Evolutionary conservation across 1,139 yeast species (phyloP), one percentile per base, ranked within the genome.

Genomic region (Dujonia santamariae): DNA sequence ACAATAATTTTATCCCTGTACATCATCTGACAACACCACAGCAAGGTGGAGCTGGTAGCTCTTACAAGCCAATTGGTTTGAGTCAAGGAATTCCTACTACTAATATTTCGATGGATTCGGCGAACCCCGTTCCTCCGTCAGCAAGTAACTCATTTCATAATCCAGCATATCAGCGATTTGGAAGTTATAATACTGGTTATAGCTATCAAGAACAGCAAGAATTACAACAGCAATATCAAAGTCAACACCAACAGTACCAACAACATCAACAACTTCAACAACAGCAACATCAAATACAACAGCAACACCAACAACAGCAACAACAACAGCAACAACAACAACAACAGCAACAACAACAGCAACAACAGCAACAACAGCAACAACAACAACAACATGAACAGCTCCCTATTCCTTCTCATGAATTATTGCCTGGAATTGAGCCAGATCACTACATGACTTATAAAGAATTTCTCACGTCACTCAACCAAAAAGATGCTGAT

Each of bases 371-470:
- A 26, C 35, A 20, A 27, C 39, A 16, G 37, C 15, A 31, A 12
- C 14, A 9, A 7, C 24, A n/a, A n/a, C 39, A 37, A 13, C 32
- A 36, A 11, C 37, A 35, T 17, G 34, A 32, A 12, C 32, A 36
- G n/a, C 17, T 15, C 3, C 20, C 23, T 8, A 25, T 24, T 17
- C 35, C 39, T 7, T n/a, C n/a, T n/a, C n/a, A n/a, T n/a, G n/a
- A n/a, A n/a, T n/a, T n/a, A n/a, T n/a, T n/a, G n/a, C n/a, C n/a
- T n/a, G n/a, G n/a, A n/a, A n/a, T 51, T 9, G 67, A 61, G 35
- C 70, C 74, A 2, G 75, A 68, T 38, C 72, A 67, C 43, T 68
- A 68, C 41, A 66, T 67, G 72, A 53, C 72, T 9, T 69, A 69
- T 43, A 52, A 52, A 18, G 75, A 69, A 41, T 69, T 63, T 40